Evolutionary conservation across 2,329 filamentous ascomycete genomes (phyloP).

Genomic region (Diplocarpon mali): DNA sequence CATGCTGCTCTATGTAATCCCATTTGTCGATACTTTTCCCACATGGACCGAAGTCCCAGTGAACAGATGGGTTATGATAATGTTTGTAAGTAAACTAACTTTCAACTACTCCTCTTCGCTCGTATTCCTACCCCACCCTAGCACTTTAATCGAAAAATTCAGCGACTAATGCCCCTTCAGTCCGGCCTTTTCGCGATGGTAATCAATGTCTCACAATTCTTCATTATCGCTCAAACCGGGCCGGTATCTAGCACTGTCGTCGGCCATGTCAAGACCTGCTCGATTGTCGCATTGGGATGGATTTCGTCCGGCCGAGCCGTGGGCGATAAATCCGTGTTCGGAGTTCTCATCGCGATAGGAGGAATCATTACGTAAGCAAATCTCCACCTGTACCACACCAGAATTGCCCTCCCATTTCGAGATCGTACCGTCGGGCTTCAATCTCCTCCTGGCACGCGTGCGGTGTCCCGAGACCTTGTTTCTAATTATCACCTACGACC

Average conservation of each 20-base stretch:
- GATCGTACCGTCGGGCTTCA: no score
- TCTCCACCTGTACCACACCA: background rate
- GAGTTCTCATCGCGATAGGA: slow-evolving; percentile 43
- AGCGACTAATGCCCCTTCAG: slow-evolving; percentile 30
- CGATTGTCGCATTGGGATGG: slow-evolving; percentile 55
- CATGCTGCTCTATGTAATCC: slow-evolving; percentile 53
- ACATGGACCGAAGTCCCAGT: slow-evolving; percentile 40
- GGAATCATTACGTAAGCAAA: slow-evolving; percentile 44
- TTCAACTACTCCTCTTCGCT: background rate
- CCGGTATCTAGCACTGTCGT: slow-evolving; percentile 56
- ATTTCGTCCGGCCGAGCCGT: slow-evolving; percentile 42
- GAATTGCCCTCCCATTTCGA: no score
- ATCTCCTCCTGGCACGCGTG: background rate
- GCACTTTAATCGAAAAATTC: no score
- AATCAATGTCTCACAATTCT: slow-evolving; percentile 55
- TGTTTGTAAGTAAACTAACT: slow-evolving; percentile 36
- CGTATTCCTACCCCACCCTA: no score
- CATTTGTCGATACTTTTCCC: slow-evolving; percentile 53
- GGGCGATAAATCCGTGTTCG: slow-evolving; percentile 42
- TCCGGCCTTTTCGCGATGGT: slow-evolving; percentile 52
- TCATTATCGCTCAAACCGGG: slow-evolving; percentile 50
- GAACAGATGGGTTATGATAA: slow-evolving; percentile 46
- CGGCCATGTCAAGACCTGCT: slow-evolving; percentile 54
- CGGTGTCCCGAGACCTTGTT: background rate
- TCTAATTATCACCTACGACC: background rate